These are phyloP conservation scores for Fusarium neocosmosporiellum DNA, from an alignment of 2,329 filamentous ascomycete species.

Conservation along the genomic window DNA sequence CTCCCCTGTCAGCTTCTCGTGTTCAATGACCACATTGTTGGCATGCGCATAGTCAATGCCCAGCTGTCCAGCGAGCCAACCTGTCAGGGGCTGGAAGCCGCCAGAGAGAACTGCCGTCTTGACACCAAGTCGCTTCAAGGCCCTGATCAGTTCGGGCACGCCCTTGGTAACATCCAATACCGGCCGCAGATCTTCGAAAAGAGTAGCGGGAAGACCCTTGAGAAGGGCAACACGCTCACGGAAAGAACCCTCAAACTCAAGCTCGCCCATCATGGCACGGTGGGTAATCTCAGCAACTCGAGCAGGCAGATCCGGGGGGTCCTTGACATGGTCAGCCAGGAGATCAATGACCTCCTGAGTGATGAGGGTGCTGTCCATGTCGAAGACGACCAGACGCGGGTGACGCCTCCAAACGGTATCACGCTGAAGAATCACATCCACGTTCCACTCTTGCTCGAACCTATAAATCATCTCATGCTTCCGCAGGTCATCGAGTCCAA, in stretches of 20 bases:
- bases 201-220: constrained; percentile 79
- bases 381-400: constrained; percentile 91
- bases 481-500: constrained; percentile 75
- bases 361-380: constrained; percentile 99
- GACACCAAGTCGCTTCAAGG: constrained; percentile 81
- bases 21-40: constrained; percentile 80
- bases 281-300: constrained; percentile 90
- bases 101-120: constrained; percentile 93
- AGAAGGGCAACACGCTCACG: constrained; percentile 83
- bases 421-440: constrained; percentile 82
- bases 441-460: constrained; percentile 90
- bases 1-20: constrained; percentile 75
- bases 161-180: constrained; percentile 86
- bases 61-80: constrained; percentile 83
- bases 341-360: constrained; percentile 98
- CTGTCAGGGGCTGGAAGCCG: constrained; percentile 89
- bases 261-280: constrained; percentile 94
- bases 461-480: constrained; percentile 85
- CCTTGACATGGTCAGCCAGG: constrained; percentile 80
- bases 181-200: constrained; percentile 81
- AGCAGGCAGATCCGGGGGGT: constrained; percentile 78
- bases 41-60: constrained; percentile 90
- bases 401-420: constrained; percentile 81
- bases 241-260: constrained; percentile 90
- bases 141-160: constrained; percentile 77